Evolutionary conservation across 768 basidiomycete genomes (phyloP), one percentile per base, ranked within the genome.

Genomic region (Erythrobasidium yunnanense): DNA sequence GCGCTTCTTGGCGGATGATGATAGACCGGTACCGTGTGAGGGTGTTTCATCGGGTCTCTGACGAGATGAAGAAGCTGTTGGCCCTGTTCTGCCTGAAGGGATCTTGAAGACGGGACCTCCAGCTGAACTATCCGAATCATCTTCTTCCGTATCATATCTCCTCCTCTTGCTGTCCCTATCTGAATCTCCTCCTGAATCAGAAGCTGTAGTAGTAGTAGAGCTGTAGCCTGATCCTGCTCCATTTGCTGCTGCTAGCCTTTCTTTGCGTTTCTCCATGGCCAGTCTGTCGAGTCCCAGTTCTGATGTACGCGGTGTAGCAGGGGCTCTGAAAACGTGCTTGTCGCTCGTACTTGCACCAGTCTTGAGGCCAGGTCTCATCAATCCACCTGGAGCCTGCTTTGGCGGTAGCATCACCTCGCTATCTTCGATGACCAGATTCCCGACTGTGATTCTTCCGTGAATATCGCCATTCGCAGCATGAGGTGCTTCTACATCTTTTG

Each of bases 11-110:
- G 85, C 90, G 0, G 79, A 78, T 27, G 88, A 87, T 0, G 89
- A 87, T 20, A 99, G 78, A 17, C 93, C 93, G 35, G 88, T 87
- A 1, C 88, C 85, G 74, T 92, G 88, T 20, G 92, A 93, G 0
- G 93, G 93, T 0, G 93, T 97, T 70, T 95, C 93, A 70, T 87
- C 86, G 0, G 84, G 87, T 66, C 87, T 79, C 67, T 87, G 84
- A 4, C 93, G 82, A 72, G 85, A 83, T n/a, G 78, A 77, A 50
- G 82, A 80, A 30, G 78, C 78, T 15, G 79, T 78, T 66, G 90
- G 92, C 22, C 92, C 75, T 38, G 76, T 81, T 0, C 92, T 92
- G 20, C 96, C 92, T 95, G 66, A 4, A 8, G 18, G 15, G 50
- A 15, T 86, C 83, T 96, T 97, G 80, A 97, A 97, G n/a, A n/a